phyloP scores from a whole-genome alignment of 257 asterid species.

The Agastache rugosa region DNA sequence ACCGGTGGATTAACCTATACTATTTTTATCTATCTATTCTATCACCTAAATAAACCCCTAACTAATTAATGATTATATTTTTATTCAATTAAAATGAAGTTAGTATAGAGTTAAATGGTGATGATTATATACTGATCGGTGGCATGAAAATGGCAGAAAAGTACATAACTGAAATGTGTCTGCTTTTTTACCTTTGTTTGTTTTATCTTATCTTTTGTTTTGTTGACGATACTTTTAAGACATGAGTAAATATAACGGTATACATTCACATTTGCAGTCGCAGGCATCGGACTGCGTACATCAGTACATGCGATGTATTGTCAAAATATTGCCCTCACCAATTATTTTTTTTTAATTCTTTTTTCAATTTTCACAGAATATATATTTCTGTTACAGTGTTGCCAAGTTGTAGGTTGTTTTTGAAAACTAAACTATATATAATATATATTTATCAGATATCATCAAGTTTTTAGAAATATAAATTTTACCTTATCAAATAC shows the following conservation, averaged over 20 bases:
- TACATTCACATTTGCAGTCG: background rate
- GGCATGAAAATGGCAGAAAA: conserved; percentile 17
- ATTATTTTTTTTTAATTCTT: background rate
- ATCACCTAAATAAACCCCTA: no score
- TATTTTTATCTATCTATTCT: no score
- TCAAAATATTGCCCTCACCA: conserved; percentile 12
- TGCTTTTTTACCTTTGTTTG: conserved; percentile 12
- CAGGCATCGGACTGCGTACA: conserved; percentile 35
- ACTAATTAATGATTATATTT: no score
- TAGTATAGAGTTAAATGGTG: background rate
- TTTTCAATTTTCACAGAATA: background rate
- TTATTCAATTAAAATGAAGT: no score
- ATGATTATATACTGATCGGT: conserved; percentile 16
- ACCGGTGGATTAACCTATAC: no score
- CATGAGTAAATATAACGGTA: conserved; percentile 31
- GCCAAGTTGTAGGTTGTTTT: no score
- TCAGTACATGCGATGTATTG: conserved; percentile 33
- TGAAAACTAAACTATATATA: no score
- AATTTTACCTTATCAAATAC: no score
- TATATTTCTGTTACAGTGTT: no score
- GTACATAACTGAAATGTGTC: conserved; percentile 29
- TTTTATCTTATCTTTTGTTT: background rate
- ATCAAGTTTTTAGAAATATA: no score
- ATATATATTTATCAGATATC: no score
- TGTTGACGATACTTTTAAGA: background rate